phyloP scores from a whole-genome alignment of 345 rosid species.

The Dimocarpus longan region DNA sequence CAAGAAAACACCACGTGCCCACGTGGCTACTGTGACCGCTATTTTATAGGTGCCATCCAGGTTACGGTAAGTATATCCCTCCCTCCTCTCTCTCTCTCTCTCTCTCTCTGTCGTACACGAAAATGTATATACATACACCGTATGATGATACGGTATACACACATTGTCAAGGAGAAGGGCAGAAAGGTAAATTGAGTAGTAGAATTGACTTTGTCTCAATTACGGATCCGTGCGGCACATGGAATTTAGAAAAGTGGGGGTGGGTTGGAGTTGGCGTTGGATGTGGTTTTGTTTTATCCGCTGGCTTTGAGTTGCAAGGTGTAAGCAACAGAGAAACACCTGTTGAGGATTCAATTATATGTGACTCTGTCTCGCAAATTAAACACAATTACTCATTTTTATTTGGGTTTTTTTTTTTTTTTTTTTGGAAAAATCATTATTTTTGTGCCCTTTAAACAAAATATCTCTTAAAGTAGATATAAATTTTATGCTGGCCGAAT shows the following conservation, averaged over 20 bases:
- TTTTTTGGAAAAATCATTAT: too few relatives aligned
- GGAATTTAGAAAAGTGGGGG: neutral
- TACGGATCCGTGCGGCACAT: neutral
- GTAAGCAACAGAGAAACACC: neutral
- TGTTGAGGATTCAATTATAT: neutral
- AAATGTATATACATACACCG: neutral
- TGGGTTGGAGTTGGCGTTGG: neutral
- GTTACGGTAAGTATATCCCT: neutral
- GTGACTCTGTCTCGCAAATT: neutral
- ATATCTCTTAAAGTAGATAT: too few relatives aligned
- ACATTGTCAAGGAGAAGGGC: neutral
- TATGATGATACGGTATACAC: neutral
- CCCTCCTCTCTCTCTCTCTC: too few relatives aligned
- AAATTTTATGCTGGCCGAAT: too few relatives aligned
- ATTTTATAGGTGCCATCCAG: neutral
- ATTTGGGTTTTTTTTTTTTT: neutral
- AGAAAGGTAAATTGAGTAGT: neutral
- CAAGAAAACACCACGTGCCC: conserved; percentile 7
- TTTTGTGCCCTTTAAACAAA: neutral
- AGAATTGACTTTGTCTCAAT: neutral
- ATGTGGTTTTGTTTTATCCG: neutral
- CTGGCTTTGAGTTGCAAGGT: neutral
- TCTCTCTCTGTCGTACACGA: neutral
- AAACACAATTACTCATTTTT: neutral
- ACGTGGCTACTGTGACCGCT: neutral